phyloP scores from a whole-genome alignment of 495 filamentous ascomycete genomes.

The Talaromyces ruber region DNA sequence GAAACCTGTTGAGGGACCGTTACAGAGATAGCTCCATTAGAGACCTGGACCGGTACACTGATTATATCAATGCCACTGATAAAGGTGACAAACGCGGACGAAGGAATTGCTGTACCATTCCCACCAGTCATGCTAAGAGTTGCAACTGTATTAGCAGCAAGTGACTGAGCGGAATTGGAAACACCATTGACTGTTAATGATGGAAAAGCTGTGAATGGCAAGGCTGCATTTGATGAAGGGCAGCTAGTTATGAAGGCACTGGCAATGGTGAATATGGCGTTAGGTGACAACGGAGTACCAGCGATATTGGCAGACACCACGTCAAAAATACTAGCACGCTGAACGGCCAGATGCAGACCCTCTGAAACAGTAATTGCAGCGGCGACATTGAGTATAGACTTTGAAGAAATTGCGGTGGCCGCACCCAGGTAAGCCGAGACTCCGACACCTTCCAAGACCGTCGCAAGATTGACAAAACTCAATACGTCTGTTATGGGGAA shows the following conservation, averaged over 20 bases:
- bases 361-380: constrained; percentile 56
- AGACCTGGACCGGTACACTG: constrained; percentile 18
- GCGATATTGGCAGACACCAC: constrained; percentile 47
- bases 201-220: constrained; percentile 53
- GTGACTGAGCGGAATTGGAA: not conserved
- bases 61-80: constrained; percentile 16
- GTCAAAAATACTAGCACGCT: constrained; percentile 40
- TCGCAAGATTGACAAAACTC: constrained; percentile 42
- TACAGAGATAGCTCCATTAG: constrained; percentile 22
- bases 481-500: constrained; percentile 43
- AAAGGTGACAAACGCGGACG: constrained; percentile 11
- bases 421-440: constrained; percentile 54
- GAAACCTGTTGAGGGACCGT: constrained; percentile 23
- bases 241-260: constrained; percentile 50
- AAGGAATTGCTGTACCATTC: constrained; percentile 22
- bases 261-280: constrained; percentile 55
- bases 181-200: constrained; percentile 16
- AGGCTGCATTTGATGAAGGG: constrained; percentile 40
- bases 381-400: constrained; percentile 48
- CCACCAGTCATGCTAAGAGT: constrained; percentile 5
- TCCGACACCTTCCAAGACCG: constrained; percentile 50
- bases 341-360: constrained; percentile 50
- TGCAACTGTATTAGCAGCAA: constrained; percentile 4
- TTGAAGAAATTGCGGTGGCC: constrained; percentile 45
- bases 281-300: constrained; percentile 46